phyloP scores from a whole-genome alignment of 108 stramenopile species.

The Mediolabrus comicus region DNA sequence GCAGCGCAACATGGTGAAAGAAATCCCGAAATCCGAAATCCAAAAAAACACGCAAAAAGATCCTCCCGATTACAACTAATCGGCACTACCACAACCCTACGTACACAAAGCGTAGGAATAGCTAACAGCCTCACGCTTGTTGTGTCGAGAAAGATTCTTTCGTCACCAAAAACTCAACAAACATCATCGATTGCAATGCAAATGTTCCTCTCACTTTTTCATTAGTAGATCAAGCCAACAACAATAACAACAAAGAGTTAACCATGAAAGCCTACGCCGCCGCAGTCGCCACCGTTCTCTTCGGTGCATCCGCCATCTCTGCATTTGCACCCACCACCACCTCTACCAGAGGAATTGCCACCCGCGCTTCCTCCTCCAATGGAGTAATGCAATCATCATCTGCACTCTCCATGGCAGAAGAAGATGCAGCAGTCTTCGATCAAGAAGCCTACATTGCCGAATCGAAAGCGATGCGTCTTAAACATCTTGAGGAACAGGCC shows the following conservation, averaged over 20 bases:
- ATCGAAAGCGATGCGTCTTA: constrained; percentile 86
- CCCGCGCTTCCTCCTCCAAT: not conserved
- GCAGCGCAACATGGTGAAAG: too few relatives aligned
- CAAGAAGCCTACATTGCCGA: constrained; percentile 85
- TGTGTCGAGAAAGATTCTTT: not conserved
- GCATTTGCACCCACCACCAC: constrained; percentile 56
- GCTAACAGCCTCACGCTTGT: not conserved
- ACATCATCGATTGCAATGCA: too few relatives aligned
- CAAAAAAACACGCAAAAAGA: not conserved
- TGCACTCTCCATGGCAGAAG: constrained; percentile 48
- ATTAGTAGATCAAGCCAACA: not conserved
- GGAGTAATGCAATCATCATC: constrained; percentile 8
- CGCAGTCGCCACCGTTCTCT: constrained; percentile 42
- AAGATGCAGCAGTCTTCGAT: constrained; percentile 55
- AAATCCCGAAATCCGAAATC: too few relatives aligned
- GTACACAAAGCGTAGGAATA: not conserved
- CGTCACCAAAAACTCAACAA: not conserved
- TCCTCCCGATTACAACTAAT: not conserved
- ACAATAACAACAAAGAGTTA: constrained; percentile 4
- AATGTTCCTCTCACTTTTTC: not conserved
- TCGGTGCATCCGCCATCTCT: constrained; percentile 43
- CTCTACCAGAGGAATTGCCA: constrained; percentile 11
- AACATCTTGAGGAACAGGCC: constrained; percentile 89
- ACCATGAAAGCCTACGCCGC: constrained; percentile 58
- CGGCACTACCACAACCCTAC: not conserved